Conservation (phyloP, 257 asterid species). For the Jacaranda copaia region DNA sequence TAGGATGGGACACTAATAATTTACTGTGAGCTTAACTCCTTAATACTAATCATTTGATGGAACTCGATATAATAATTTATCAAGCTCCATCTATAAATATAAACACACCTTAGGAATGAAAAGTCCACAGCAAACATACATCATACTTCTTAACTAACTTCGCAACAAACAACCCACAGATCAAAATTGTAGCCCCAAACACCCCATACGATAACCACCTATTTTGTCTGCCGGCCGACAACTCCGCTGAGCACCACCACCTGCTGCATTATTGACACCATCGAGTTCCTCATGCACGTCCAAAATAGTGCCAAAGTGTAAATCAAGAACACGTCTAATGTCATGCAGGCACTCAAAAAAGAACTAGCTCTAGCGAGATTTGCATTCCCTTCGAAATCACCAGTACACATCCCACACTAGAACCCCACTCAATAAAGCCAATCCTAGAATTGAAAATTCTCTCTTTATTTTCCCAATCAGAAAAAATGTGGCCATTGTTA, state of each 20-base stretch:
- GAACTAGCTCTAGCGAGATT: conserved; percentile 36
- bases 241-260: conserved; percentile 39
- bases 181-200: conserved; percentile 27
- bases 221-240: conserved; percentile 34
- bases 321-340: conserved; percentile 18
- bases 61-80: no score
- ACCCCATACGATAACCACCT: conserved; percentile 34
- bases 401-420: conserved; percentile 34
- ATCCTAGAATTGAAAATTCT: conserved; percentile 36
- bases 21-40: no score
- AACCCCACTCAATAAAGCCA: conserved; percentile 41
- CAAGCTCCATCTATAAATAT: no score
- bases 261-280: conserved; percentile 43
- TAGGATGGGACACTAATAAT: no score
- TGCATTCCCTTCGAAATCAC: conserved; percentile 34
- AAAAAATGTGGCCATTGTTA: no score
- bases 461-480: conserved; percentile 42
- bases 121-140: no score
- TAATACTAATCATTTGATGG: no score
- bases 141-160: no score
- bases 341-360: conserved; percentile 31
- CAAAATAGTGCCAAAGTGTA: no score
- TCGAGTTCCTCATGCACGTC: no score
- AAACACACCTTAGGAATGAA: no score
- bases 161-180: conserved; percentile 31